Evolutionary conservation across 139 green algal genomes (phyloP).

Genomic region (Coelastrella sp.): DNA sequence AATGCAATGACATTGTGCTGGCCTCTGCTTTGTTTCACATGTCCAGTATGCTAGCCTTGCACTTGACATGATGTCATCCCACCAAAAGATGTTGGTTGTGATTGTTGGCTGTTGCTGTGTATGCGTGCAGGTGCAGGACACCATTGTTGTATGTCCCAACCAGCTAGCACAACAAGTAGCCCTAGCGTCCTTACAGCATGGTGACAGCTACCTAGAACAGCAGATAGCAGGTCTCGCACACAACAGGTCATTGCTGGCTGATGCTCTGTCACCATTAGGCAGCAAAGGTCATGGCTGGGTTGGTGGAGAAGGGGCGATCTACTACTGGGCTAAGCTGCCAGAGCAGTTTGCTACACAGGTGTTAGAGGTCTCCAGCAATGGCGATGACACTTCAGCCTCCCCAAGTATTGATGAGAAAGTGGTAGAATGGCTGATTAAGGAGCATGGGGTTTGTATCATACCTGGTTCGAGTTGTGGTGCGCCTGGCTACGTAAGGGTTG

Average conservation of each 20-base stretch:
- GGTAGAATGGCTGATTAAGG: conserved; percentile 86
- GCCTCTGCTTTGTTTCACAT: too few relatives aligned
- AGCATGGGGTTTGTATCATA: conserved; percentile 91
- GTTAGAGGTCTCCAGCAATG: conserved; percentile 37
- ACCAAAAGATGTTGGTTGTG: too few relatives aligned
- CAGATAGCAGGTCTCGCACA: conserved; percentile 18
- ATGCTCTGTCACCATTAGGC: conserved; percentile 79
- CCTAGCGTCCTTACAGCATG: conserved; percentile 68
- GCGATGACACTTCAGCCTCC: too few relatives aligned
- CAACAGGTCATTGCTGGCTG: conserved; percentile 70
- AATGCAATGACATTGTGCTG: too few relatives aligned
- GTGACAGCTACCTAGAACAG: conserved; percentile 68
- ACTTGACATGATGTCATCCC: too few relatives aligned
- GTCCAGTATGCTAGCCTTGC: too few relatives aligned
- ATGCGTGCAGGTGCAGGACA: conserved; percentile 83
- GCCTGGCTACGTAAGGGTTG: conserved; percentile 72
- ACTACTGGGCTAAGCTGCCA: conserved; percentile 89
- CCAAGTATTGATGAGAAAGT: conserved; percentile 84
- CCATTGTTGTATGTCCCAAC: conserved; percentile 89
- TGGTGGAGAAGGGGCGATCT: conserved; percentile 92
- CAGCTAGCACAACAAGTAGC: conserved; percentile 83
- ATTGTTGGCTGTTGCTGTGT: neutral
- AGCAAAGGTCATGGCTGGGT: conserved; percentile 50
- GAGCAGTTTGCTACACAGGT: neutral
- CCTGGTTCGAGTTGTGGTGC: conserved; percentile 85